Conservation (phyloP, 1,139 yeast genomes). For the Wickerhamomyces sp. region DNA sequence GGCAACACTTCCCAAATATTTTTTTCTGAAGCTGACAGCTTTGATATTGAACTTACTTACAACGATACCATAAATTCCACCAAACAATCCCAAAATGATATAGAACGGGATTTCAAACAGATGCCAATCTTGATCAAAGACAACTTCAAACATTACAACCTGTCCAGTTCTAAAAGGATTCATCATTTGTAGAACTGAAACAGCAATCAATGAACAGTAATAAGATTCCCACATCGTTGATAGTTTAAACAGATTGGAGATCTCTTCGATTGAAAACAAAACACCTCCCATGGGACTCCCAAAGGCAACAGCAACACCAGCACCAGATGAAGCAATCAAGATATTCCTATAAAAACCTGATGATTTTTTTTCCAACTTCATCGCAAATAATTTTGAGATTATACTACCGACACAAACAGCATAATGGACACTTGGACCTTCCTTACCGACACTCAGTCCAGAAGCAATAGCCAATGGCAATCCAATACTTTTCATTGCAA, state of each 20-base stretch:
- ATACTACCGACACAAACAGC: constrained; percentile 67
- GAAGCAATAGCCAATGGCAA: constrained; percentile 73
- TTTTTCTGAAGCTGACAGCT: constrained; percentile 75
- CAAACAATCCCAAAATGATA: constrained; percentile 76
- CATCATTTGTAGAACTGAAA: constrained; percentile 64
- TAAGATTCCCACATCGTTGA: constrained; percentile 88
- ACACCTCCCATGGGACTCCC: constrained; percentile 72
- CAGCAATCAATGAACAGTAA: constrained; percentile 86
- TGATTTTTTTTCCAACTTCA: constrained; percentile 35
- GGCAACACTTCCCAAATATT: constrained; percentile 50
- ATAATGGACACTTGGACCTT: constrained; percentile 69
- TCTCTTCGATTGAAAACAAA: constrained; percentile 59
- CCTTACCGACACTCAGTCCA: constrained; percentile 64
- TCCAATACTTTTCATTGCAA: constrained; percentile 70
- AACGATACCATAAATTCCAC: constrained; percentile 84
- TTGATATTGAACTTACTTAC: constrained; percentile 76
- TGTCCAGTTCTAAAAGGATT: constrained; percentile 96
- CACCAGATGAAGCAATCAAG: constrained; percentile 59
- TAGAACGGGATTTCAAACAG: constrained; percentile 80
- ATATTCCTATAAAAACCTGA: constrained; percentile 49
- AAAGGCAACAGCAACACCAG: constrained; percentile 68
- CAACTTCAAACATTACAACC: constrained; percentile 84
- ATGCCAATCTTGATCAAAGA: constrained; percentile 83
- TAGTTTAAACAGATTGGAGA: constrained; percentile 52
- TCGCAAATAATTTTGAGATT: constrained; percentile 45